These are phyloP conservation scores for Huntiella abstrusa DNA, from an alignment of 2,329 filamentous ascomycete genomes.

Conservation along the genomic window DNA sequence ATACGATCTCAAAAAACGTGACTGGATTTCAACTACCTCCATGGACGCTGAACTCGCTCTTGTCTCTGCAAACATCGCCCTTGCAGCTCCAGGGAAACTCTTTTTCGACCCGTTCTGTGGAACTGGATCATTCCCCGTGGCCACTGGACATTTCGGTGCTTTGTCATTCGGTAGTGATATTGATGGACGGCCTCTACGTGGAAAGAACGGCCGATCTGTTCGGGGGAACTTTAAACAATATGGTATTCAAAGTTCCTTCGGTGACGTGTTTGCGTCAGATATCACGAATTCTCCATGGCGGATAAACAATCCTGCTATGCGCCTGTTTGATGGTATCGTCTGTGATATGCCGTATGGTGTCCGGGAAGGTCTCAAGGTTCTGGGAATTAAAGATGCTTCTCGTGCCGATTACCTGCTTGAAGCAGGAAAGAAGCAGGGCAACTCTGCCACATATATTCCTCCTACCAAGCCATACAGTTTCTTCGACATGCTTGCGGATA, in stretches of 20 bases:
- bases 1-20: conserved; percentile 81
- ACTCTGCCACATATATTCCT: conserved; percentile 55
- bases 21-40: conserved; percentile 86
- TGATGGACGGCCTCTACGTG: conserved; percentile 73
- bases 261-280: conserved; percentile 71
- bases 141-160: conserved; percentile 79
- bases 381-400: conserved; percentile 54
- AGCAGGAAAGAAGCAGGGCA: conserved; percentile 50
- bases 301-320: conserved; percentile 19
- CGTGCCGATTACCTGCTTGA: conserved; percentile 42
- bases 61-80: conserved; percentile 77
- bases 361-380: conserved; percentile 72
- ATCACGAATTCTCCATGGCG: conserved; percentile 70
- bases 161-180: conserved; percentile 77
- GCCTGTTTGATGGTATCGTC: conserved; percentile 71
- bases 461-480: conserved; percentile 91
- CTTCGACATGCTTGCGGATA: conserved; percentile 72
- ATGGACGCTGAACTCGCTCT: conserved; percentile 94
- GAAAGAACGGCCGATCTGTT: conserved; percentile 36
- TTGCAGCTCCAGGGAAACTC: conserved; percentile 63
- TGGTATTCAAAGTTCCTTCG: conserved; percentile 41
- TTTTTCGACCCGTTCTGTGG: conserved; percentile 94
- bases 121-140: conserved; percentile 80
- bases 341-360: conserved; percentile 96
- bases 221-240: conserved; percentile 74